Percentiles rank a stretch among this genome's conserved stretches.
phyloP scores from a whole-genome alignment of 176 grass and related monocot genomes.

The Puya raimondii region DNA sequence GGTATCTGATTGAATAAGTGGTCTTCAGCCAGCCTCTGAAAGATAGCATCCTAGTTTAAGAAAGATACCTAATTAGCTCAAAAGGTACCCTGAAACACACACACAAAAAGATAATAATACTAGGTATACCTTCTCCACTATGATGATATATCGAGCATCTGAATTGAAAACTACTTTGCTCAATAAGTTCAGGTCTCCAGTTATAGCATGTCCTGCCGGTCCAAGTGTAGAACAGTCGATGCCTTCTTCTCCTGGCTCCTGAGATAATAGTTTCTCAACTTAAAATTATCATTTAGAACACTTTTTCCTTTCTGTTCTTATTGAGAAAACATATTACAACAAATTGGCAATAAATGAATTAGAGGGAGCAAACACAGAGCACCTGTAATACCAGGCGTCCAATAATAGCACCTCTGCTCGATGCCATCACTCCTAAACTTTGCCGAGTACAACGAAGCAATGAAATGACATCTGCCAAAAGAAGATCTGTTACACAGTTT shows the following conservation, averaged over 20 bases:
- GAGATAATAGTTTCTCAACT: conserved; percentile 16
- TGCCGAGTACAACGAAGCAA: conserved; percentile 81
- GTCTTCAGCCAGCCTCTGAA: conserved; percentile 96
- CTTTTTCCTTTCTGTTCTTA: background rate
- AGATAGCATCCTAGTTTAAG: conserved; percentile 80
- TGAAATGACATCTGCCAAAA: conserved; percentile 66
- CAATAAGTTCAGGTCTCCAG: conserved; percentile 60
- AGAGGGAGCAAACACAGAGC: background rate
- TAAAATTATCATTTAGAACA: background rate
- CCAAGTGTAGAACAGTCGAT: conserved; percentile 81
- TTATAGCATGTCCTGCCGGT: conserved; percentile 65
- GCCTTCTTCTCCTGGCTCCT: conserved; percentile 48
- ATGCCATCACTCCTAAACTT: conserved; percentile 87
- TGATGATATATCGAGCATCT: conserved; percentile 71
- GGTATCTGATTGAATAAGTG: conserved; percentile 68
- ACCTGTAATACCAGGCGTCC: conserved; percentile 69
- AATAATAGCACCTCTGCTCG: conserved; percentile 70
- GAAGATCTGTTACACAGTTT: background rate
- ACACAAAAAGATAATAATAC: background rate
- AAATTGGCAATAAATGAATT: background rate
- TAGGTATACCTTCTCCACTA: conserved; percentile 73
- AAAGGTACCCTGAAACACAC: background rate
- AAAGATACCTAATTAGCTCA: background rate
- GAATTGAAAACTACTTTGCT: conserved; percentile 55
- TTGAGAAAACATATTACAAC: background rate